These are phyloP conservation scores for Fusarium cyanostomum DNA, from an alignment of 2,329 filamentous ascomycete genomes.

Conservation along the genomic window DNA sequence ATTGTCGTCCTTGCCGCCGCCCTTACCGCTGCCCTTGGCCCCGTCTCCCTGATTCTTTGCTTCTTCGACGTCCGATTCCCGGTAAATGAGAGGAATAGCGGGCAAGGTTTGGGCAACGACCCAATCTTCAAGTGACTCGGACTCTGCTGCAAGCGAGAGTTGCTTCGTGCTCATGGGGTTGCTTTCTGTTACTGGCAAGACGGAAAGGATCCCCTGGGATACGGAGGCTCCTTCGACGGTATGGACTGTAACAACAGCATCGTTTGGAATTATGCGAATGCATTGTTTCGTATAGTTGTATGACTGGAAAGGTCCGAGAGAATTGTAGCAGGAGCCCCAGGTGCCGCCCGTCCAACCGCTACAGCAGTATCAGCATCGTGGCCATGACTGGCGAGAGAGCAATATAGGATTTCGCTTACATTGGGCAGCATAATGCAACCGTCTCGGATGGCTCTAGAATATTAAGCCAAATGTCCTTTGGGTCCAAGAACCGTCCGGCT, in stretches of 20 bases:
- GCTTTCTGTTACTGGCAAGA: neutral
- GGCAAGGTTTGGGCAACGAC: conserved; percentile 9
- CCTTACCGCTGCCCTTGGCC: neutral
- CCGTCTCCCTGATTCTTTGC: neutral
- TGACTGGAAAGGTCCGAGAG: conserved; percentile 1
- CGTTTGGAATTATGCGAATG: neutral
- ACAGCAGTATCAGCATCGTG: neutral
- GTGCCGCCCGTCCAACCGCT: conserved; percentile 25
- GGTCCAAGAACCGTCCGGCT: neutral
- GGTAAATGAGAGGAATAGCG: conserved; percentile 26
- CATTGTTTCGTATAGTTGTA: neutral
- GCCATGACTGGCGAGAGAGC: too few relatives aligned
- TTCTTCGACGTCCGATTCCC: conserved; percentile 20
- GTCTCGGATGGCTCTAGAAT: conserved; percentile 32
- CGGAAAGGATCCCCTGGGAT: conserved; percentile 6
- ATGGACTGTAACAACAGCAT: neutral
- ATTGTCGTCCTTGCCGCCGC: neutral
- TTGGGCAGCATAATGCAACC: conserved; percentile 37
- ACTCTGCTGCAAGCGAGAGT: neutral
- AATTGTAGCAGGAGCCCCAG: conserved; percentile 20
- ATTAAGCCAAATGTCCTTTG: conserved; percentile 2
- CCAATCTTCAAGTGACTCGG: too few relatives aligned
- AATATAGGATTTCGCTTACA: too few relatives aligned
- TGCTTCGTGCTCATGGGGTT: neutral
- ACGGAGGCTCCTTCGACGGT: conserved; percentile 21